Percentiles rank a stretch among this genome's conserved stretches.
Evolutionary conservation across 2,329 filamentous ascomycete genomes (phyloP).

Genomic region (Didymella keratinophila): DNA sequence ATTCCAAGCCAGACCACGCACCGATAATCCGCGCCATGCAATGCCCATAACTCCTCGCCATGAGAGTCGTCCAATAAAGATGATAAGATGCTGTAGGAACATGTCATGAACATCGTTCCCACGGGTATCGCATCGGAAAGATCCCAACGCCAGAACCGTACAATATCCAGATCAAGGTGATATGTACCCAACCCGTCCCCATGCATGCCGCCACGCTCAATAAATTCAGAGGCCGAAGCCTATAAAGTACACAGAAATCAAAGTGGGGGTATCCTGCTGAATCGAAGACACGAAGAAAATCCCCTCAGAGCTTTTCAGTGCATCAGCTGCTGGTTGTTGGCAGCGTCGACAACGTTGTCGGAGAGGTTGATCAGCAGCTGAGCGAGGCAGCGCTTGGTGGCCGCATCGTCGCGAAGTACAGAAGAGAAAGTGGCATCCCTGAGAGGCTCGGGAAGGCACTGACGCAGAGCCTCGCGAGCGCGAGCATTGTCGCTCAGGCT

Average conservation of each 20-base stretch:
- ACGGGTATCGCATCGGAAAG: constrained; percentile 42
- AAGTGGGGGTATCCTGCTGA: constrained; percentile 19
- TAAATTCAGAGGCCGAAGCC: constrained; percentile 35
- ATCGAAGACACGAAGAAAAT: background rate
- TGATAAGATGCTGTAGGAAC: constrained; percentile 37
- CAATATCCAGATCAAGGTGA: constrained; percentile 33
- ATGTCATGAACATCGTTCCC: constrained; percentile 29
- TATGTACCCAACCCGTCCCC: constrained; percentile 26
- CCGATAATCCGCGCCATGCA: constrained; percentile 34
- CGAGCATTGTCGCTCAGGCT: constrained; percentile 96
- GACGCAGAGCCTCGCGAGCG: constrained; percentile 90
- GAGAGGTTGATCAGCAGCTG: constrained; percentile 96
- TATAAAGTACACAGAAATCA: constrained; percentile 32
- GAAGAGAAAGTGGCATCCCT: constrained; percentile 97
- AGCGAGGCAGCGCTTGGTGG: constrained; percentile 96
- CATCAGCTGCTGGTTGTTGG: constrained; percentile 49
- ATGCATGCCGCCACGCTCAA: constrained; percentile 33
- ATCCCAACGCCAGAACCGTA: constrained; percentile 36
- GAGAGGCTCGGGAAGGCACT: constrained; percentile 98
- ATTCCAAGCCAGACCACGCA: constrained; percentile 22
- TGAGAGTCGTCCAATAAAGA: constrained; percentile 32
- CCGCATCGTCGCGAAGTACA: constrained; percentile 93
- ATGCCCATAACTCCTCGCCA: constrained; percentile 43
- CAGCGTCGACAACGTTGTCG: constrained; percentile 75
- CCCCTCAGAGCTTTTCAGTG: constrained; percentile 32